These are phyloP conservation scores for Boletus calvinii DNA, from an alignment of 1,284 basidiomycete species.

Conservation along the genomic window DNA sequence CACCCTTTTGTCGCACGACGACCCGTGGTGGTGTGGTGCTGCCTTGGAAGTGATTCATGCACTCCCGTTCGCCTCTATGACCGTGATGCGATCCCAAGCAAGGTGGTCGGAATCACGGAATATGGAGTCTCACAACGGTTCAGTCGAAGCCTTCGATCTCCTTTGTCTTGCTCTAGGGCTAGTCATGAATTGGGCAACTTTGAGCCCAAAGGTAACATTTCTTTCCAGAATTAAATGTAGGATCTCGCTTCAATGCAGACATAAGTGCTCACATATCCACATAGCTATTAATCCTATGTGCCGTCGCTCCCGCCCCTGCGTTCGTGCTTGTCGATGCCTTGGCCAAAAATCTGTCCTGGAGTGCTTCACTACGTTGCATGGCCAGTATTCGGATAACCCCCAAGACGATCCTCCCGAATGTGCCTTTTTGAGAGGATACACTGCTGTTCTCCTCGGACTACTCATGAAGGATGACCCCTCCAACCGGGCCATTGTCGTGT, in stretches of 20 bases:
- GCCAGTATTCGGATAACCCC: constrained; percentile 20
- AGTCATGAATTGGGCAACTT: constrained; percentile 70
- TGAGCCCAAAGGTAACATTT: constrained; percentile 44
- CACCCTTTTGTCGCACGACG: constrained; percentile 65
- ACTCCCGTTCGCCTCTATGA: constrained; percentile 46
- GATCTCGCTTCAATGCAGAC: constrained; percentile 16
- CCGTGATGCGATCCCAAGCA: constrained; percentile 41
- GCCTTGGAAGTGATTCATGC: constrained; percentile 45
- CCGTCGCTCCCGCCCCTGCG: constrained; percentile 45
- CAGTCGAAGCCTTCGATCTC: constrained; percentile 52
- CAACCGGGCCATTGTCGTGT: constrained; percentile 49
- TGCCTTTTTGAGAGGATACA: constrained; percentile 61
- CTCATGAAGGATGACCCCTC: constrained; percentile 48
- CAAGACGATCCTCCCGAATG: constrained; percentile 36
- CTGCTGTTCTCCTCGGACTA: constrained; percentile 71
- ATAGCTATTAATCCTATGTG: constrained; percentile 52
- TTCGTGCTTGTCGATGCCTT: constrained; percentile 49
- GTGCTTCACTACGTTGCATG: constrained; percentile 20
- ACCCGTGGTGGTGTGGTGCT: constrained; percentile 51
- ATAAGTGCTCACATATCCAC: constrained; percentile 2
- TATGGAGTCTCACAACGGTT: constrained; percentile 15
- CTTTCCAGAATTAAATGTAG: constrained; percentile 48
- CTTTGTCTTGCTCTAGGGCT: constrained; percentile 70
- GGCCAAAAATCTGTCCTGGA: constrained; percentile 41
- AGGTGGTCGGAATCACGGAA: constrained; percentile 21